Evolutionary conservation across 192 early-diverging fungal genomes (phyloP), one percentile per base, ranked within the genome.

Genomic region (Linnemannia hyalina): DNA sequence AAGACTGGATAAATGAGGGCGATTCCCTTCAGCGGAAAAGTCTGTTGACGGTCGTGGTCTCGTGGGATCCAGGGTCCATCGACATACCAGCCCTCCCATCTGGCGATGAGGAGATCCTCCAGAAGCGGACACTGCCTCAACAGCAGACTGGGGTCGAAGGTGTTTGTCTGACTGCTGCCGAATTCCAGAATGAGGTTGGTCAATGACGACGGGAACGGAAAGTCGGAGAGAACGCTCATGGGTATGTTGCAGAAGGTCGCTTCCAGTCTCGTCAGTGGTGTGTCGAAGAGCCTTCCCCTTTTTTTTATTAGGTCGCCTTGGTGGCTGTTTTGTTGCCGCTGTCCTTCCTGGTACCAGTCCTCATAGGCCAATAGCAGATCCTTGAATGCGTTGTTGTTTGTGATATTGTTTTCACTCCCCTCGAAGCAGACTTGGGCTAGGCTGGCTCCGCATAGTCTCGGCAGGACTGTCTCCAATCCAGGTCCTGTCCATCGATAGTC

Each of bases 71-170:
- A 65, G 13, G 60, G 60, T 32, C 60, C 60, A 32, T 32, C 29
- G 26, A 65, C 60, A 65, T 65, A 32, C 60, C 60, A 65, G 29
- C 60, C 60, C 60, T 65, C 60, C 60, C 60, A 65, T 13, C 60
- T 65, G 60, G 60, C 60, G 4, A 65, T 65, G 29, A 65, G 60
- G 13, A 65, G 60, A 5, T 65, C 60, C 29, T 65, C 60, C 11
- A 65, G 26, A 10, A 65, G 26, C 8, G 60, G 60, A 32, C 60
- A 65, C 9, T 65, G 60, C 60, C 13, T 65, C 26, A 65, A 13
- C 29, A 65, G n/a, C 10, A 65, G 60, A 65, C 60, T 65, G 26
- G 60, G 60, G 60, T 65, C 29, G 13, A 65, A 32, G 10, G 60
- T 65, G 29, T 65, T 65, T 65, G 60, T 15, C 16, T 65, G 60